Percentiles rank a stretch among this genome's conserved stretches.
Evolutionary conservation across 2,329 filamentous ascomycete genomes (phyloP).

Genomic region (Diaporthe vaccinii): DNA sequence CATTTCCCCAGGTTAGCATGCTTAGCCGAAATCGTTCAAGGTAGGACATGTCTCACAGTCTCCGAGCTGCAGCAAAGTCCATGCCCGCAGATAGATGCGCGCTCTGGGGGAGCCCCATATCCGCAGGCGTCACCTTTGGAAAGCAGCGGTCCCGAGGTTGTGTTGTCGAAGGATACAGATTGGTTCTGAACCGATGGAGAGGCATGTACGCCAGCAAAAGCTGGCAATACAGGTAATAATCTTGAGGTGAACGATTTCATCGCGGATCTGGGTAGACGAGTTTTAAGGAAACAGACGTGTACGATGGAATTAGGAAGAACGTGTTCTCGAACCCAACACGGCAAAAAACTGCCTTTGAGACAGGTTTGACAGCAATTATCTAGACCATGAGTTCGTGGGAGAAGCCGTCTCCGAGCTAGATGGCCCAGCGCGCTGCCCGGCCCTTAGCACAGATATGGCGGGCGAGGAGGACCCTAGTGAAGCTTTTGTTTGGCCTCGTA

Average conservation of each 20-base stretch:
- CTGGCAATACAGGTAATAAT: not conserved
- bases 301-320: not conserved
- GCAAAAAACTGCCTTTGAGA: not conserved
- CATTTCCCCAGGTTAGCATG: not conserved
- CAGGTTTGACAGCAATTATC: not conserved
- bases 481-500: not conserved
- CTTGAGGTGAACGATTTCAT: not conserved
- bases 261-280: too few species aligned
- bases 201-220: not conserved
- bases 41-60: not conserved
- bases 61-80: slow-evolving; percentile 29
- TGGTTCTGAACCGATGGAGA: not conserved
- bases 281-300: not conserved
- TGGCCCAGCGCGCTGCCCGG: not conserved
- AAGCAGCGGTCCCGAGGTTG: not conserved
- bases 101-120: not conserved
- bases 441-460: not conserved
- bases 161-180: not conserved
- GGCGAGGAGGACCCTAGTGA: not conserved
- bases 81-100: not conserved
- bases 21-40: not conserved
- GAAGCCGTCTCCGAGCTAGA: slow-evolving; percentile 6
- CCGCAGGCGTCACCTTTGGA: not conserved
- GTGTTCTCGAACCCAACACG: too few species aligned
- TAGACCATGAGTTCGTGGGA: not conserved